A percentile compares a stretch with the other conserved stretches of the same genome.
phyloP scores from a whole-genome alignment of 148 eudicot genomes.

The Rhododendron simsii region DNA sequence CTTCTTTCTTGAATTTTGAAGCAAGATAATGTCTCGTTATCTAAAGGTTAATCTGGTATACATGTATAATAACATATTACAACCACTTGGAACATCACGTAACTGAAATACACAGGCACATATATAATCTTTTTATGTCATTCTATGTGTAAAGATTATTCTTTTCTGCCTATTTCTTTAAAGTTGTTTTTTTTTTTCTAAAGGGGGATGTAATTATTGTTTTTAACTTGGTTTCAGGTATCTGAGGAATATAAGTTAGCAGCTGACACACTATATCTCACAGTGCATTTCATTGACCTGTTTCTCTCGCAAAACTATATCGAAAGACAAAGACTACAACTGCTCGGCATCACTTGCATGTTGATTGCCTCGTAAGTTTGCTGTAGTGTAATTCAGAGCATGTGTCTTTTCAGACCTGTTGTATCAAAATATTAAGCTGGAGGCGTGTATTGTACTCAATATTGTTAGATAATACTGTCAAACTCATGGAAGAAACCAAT shows the following conservation, averaged over 20 bases:
- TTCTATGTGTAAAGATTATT: background rate
- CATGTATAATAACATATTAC: background rate
- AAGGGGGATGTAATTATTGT: background rate
- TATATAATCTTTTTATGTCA: background rate
- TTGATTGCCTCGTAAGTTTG: conserved; percentile 83
- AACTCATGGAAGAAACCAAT: background rate
- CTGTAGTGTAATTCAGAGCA: background rate
- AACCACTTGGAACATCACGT: background rate
- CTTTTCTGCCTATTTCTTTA: background rate
- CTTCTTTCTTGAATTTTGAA: background rate
- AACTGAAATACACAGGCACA: background rate
- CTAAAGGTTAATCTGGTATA: background rate
- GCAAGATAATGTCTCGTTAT: background rate
- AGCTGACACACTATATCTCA: conserved; percentile 76
- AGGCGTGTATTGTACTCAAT: background rate
- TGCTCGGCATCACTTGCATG: conserved; percentile 90
- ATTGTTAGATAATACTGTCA: background rate
- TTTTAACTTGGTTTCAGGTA: conserved; percentile 38
- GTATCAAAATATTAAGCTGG: conserved; percentile 6
- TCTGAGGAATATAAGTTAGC: conserved; percentile 81
- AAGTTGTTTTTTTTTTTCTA: background rate
- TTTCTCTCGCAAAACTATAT: conserved; percentile 68
- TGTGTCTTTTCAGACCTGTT: background rate
- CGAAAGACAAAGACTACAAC: conserved; percentile 73
- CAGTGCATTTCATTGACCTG: conserved; percentile 69